Base-by-base conservation (phyloP, 495 filamentous ascomycete species). In the Mytilinidion resinicola region DNA sequence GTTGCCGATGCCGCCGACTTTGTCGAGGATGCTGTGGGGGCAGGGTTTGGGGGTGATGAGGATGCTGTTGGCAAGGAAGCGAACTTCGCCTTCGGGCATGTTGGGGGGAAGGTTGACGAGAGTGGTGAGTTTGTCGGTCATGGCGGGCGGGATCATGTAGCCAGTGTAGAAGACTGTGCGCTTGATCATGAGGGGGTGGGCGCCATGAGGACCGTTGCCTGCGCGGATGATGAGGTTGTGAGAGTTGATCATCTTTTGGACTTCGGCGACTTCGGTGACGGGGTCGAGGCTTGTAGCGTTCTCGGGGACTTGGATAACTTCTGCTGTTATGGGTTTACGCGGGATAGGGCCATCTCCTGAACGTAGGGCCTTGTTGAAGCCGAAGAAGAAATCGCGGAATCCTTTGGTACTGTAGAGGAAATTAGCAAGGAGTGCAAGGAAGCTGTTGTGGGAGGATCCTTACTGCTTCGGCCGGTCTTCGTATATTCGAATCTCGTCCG, bases 131-230 rank as follows among this genome's bases (percentile, higher is more conserved):
- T 79, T 80, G 57, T 85, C 79, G 4, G 86, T 86, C 65, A 89
- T 87, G 33, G 79, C 67, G 44, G 80, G 75, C 21, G 80, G 78
- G 67, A 98, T 84, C 61, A 96, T 77, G 73, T 97, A 97, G 39
- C 89, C 91, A n/a, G 92, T 96, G 76, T 89, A 97, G 75, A 92
- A 89, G 49, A 96, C 84, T 11, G 84, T 87, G 59, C 89, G 89
- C 70, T 86, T 91, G 69, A 98, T 90, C 51, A 81, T 74, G 44
- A 91, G 67, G 9, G 70, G 67, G 1, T 25, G 36, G 67, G 64
- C 77, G 78, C 20, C 49, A 34, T 58, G 62, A 3, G 72, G 64
- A 9, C 74, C 67, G 39, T 69, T 76, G 51, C 75, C 76, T 38
- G 58, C 61, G 36, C 73, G 61, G 47, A 85, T 67, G 15, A 75